Percentiles rank a stretch among this genome's conserved stretches.
phyloP scores from a whole-genome alignment of 1,284 basidiomycete species.

The Ceratobasidium sp. region DNA sequence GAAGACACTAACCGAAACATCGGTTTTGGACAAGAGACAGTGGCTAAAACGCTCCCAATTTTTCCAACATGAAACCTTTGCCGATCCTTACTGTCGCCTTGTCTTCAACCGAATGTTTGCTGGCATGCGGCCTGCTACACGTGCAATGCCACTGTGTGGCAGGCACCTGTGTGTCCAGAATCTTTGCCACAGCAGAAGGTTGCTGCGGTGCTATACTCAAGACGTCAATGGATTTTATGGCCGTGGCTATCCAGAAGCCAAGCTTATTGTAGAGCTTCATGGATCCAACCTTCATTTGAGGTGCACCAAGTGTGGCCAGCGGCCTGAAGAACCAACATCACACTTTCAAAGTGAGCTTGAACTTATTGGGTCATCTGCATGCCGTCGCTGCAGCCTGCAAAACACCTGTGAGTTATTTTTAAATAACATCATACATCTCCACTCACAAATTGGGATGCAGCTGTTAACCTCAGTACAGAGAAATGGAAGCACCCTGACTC shows the following conservation, averaged over 20 bases:
- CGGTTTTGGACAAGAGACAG: background rate
- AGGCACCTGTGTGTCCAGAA: background rate
- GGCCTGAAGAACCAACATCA: background rate
- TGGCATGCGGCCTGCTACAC: background rate
- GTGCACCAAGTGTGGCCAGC: background rate
- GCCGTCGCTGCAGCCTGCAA: background rate
- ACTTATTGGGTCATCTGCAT: background rate
- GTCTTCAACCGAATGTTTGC: background rate
- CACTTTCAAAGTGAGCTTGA: background rate
- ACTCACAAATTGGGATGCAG: background rate
- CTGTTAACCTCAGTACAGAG: background rate
- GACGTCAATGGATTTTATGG: background rate
- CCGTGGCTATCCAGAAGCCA: background rate
- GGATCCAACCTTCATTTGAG: background rate
- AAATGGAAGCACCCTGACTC: background rate
- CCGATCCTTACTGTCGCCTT: background rate
- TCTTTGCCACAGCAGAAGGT: background rate
- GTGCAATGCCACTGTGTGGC: background rate
- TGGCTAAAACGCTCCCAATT: background rate
- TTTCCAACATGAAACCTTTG: background rate
- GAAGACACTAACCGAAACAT: background rate
- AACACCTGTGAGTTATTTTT: background rate
- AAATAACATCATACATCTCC: background rate
- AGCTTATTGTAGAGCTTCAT: background rate
- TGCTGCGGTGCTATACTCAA: background rate